Base-by-base conservation (phyloP, 1,139 yeast genomes). In the Suhomyces bolitotheri region DNA sequence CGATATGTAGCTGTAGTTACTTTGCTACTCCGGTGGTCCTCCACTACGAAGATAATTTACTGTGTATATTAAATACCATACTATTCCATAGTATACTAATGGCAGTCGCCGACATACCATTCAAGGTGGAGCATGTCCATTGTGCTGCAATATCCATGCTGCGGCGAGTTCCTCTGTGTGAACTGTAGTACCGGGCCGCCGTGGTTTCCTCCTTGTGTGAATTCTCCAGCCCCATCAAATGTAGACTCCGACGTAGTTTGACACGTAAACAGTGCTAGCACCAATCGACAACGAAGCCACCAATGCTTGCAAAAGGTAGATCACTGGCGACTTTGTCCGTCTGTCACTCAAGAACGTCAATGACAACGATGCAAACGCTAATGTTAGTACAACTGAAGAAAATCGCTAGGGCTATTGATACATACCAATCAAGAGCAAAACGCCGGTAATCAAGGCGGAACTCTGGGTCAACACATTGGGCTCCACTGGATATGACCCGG, bases 201-300 rank as follows among this genome's bases (percentile, higher is more conserved):
- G n/a, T n/a, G n/a, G n/a, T n/a, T n/a, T n/a, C n/a, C n/a, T n/a
- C n/a, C n/a, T n/a, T n/a, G n/a, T n/a, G n/a, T n/a, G n/a, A n/a
- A n/a, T n/a, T n/a, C n/a, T n/a, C n/a, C n/a, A n/a, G n/a, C n/a
- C n/a, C n/a, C 20, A 17, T 29, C 33, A 70, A 36, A 69, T 60
- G 45, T 69, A 68, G 4, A 71, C 76, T 19, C 76, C 76, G 29
- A 69, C 71, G 43, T 56, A 65, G 51, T 70, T 71, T 37, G 72
- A 58, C 17, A 67, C 56, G 46, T 62, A 59, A 12, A 69, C 53
- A 9, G 69, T 53, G 10, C 70, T 61, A 36, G 64, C 56, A 1
- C 72, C 75, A 37, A 71, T 55, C 15, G 73, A 53, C 12, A 64
- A 34, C 9, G 73, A 65, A 8, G 74, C 73, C 38, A 67, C 48